Evolutionary conservation across 257 asterid species (phyloP), one percentile per base, ranked within the genome.

Genomic region (Petrea volubilis): DNA sequence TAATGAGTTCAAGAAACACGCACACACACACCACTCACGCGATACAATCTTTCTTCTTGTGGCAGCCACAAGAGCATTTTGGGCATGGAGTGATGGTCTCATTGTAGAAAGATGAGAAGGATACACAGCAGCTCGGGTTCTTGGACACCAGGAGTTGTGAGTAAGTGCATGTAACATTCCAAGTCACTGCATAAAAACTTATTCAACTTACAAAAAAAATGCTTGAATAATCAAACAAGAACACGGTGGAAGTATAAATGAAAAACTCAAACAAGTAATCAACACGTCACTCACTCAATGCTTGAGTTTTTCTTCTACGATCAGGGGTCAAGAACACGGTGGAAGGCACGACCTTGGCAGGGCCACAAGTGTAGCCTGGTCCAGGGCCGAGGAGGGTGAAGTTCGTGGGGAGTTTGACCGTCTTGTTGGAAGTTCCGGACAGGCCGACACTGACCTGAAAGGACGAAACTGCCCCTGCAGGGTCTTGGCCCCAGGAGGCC

Each of bases 401-500:
- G 67, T 88, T 83, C 68, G 49, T 72, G 5, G 95, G 97, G 25
- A 90, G 89, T 70, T 82, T 86, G 4, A 90, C 88, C 0, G 97
- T 90, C 75, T 88, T 88, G 77, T 90, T 90, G 20, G 96, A 83
- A 11, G 90, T 90, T 59, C 96, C 97, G 0, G 96, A 80, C 6
- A 77, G 76, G 9, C 96, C 97, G 50, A 88, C 91, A 55, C 93
- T 86, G 14, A 90, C 89, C 70, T 90, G 97, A 67, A 90, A 90
- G 1, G 93, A 58, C 0, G 97, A 90, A 31, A 90, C 87, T 0
- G 97, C 79, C 9, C 65, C 71, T 4, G 82, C 11, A 2, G 97
- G 97, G 81, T 88, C 97, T 65, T 90, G 96, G 27, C 96, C 93
- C 90, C 90, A 90, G 1, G 96, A 86, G 3, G 93, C 77, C n/a